Evolutionary conservation across 352 stramenopile genomes (phyloP).

Genomic region (Phytophthora sp.): DNA sequence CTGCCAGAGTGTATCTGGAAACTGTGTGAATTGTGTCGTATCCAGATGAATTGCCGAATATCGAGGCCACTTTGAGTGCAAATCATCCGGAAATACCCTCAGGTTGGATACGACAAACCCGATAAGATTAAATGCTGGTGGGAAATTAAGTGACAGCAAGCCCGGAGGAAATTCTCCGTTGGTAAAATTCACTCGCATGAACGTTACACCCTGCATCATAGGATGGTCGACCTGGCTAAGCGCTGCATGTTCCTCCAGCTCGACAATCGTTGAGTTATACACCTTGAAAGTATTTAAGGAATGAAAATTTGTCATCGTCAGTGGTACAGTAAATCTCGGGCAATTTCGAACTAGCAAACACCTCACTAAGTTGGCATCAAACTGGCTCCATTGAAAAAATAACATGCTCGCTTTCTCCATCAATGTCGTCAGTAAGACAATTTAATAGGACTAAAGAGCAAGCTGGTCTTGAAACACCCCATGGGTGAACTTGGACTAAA

Average conservation of each 20-base stretch:
- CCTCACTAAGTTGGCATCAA: slow-evolving; percentile 24
- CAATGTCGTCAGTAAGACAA: slow-evolving; percentile 22
- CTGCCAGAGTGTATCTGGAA: slow-evolving; percentile 29
- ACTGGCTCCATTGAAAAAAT: slow-evolving; percentile 17
- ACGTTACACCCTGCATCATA: slow-evolving; percentile 13
- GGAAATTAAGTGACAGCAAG: slow-evolving; percentile 29
- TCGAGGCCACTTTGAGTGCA: slow-evolving; percentile 38
- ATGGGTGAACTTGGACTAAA: slow-evolving; percentile 35
- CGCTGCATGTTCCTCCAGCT: slow-evolving; percentile 31
- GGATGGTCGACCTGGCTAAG: slow-evolving; percentile 21
- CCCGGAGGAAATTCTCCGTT: slow-evolving; percentile 33
- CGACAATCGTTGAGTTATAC: slow-evolving; percentile 40
- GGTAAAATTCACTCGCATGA: slow-evolving; percentile 33
- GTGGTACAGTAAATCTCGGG: slow-evolving; percentile 28
- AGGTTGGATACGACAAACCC: slow-evolving; percentile 40
- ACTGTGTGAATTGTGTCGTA: slow-evolving; percentile 29
- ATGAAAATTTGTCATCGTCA: slow-evolving; percentile 16
- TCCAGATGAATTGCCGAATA: slow-evolving; percentile 33
- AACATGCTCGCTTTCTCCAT: slow-evolving; percentile 18
- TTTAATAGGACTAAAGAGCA: slow-evolving; percentile 39
- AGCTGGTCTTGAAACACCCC: slow-evolving; percentile 28
- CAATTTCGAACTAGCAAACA: slow-evolving; percentile 31
- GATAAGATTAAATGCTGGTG: slow-evolving; percentile 25
- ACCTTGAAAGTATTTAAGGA: slow-evolving; percentile 28
- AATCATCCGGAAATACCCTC: slow-evolving; percentile 28